phyloP scores from a whole-genome alignment of 192 early-diverging fungal species.

The Linnemannia hyalina region DNA sequence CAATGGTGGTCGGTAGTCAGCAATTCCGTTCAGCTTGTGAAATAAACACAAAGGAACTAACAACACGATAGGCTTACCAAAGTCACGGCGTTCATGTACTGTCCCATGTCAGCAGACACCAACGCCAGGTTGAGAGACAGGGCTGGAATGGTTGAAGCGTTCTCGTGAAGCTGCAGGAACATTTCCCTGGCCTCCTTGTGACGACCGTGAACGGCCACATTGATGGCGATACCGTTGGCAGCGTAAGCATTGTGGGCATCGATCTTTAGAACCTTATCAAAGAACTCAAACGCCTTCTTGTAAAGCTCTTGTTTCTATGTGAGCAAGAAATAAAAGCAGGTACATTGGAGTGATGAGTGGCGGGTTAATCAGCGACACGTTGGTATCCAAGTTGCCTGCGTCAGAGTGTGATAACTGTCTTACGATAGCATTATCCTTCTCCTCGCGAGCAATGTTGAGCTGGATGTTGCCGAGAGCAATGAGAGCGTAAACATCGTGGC shows the following conservation, averaged over 20 bases:
- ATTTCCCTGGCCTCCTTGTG: slow-evolving; percentile 49
- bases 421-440: slow-evolving; percentile 56
- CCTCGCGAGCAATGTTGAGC: slow-evolving; percentile 71
- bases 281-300: slow-evolving; percentile 85
- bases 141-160: slow-evolving; percentile 58
- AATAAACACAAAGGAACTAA: background rate
- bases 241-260: slow-evolving; percentile 83
- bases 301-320: slow-evolving; percentile 63
- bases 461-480: slow-evolving; percentile 87
- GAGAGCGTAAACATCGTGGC: slow-evolving; percentile 84
- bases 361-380: background rate
- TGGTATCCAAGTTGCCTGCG: background rate
- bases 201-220: slow-evolving; percentile 71
- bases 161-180: slow-evolving; percentile 61
- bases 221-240: slow-evolving; percentile 88
- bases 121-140: slow-evolving; percentile 85
- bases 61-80: slow-evolving; percentile 61
- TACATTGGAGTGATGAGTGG: background rate
- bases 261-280: slow-evolving; percentile 76
- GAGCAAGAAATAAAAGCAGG: background rate
- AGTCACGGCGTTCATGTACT: slow-evolving; percentile 79
- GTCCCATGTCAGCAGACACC: slow-evolving; percentile 78
- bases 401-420: background rate
- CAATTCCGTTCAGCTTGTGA: background rate
- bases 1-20: background rate